These are phyloP conservation scores for Gilbertella persicaria DNA, from an alignment of 371 early-diverging fungal species.

Conservation along the genomic window DNA sequence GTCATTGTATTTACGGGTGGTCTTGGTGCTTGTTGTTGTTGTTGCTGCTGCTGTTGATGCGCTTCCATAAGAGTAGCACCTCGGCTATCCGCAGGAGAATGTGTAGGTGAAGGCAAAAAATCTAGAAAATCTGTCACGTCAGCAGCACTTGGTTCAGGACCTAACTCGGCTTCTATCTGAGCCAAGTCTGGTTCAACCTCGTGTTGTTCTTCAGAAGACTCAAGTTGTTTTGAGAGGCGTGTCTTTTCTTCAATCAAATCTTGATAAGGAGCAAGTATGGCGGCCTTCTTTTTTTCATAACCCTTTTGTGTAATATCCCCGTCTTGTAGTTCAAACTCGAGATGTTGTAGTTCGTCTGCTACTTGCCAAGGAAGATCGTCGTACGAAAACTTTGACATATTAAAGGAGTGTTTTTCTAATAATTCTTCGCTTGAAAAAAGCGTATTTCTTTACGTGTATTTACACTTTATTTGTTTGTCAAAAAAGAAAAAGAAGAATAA, in stretches of 20 bases:
- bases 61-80: slow-evolving; percentile 34
- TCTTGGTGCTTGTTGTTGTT: neutral
- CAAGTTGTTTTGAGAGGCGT: neutral
- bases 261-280: slow-evolving; percentile 27
- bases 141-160: slow-evolving; percentile 52
- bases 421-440: no score
- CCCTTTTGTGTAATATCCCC: slow-evolving; percentile 75
- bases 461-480: no score
- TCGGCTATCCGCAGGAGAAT: slow-evolving; percentile 30
- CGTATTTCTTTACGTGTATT: no score
- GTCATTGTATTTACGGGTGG: no score
- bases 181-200: neutral
- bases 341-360: slow-evolving; percentile 45
- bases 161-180: slow-evolving; percentile 19
- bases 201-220: neutral
- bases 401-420: no score
- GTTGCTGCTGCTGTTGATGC: slow-evolving; percentile 10
- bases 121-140: slow-evolving; percentile 52
- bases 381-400: slow-evolving; percentile 28
- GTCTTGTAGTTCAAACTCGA: slow-evolving; percentile 62
- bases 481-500: no score
- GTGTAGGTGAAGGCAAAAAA: slow-evolving; percentile 48
- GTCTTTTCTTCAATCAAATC: slow-evolving; percentile 1
- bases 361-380: slow-evolving; percentile 46
- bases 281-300: slow-evolving; percentile 58